Evolutionary conservation across 2,329 filamentous ascomycete species (phyloP), one percentile per base, ranked within the genome.

Genomic region (Mycosphaerella arachidis): DNA sequence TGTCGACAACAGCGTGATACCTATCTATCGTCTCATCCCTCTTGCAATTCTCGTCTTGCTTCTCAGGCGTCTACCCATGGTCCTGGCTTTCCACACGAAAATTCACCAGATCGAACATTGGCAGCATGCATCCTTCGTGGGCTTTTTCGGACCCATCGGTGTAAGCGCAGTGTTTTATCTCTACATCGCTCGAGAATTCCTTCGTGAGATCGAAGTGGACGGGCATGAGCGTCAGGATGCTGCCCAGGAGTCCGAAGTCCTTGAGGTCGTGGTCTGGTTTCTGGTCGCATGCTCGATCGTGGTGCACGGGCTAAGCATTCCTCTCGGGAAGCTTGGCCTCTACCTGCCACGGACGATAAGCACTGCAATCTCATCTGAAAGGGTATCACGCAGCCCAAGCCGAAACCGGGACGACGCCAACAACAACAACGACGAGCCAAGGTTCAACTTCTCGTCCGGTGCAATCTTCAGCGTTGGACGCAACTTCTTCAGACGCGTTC

Each of bases 121-220:
- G 31, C 82, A 84, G 4, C 91, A 96, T 66, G 91, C 91, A 1
- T 76, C 90, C 0, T 96, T 96, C 69, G 90, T 94, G 7, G 92
- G 92, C 0, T 96, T 96, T 78, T 97, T 97, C 65, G 92, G 92
- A 0, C 92, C 92, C 0, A 92, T 97, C 58, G 92, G 93, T 2
- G 92, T 96, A 1, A 91, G 90, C 16, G 92, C 91, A 1, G 84
- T 96, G 20, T 97, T 96, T 72, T 96, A 97, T 71, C 81, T 97
- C 6, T 95, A 92, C 70, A 80, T 96, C 62, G 87, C 84, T 45
- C 74, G 90, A 1, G 90, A 96, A 27, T 96, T 92, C 62, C 78
- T 97, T 2, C 71, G 73, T 6, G 70, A 77, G 3, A 74, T 86
- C 58, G 83, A 81, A 0, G 82, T 85, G 7, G 77, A 89, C 55